A percentile compares a stretch with the other conserved stretches of the same genome.
Conservation (phyloP, 1,284 basidiomycete species). For the Sphagnurus paluster region DNA sequence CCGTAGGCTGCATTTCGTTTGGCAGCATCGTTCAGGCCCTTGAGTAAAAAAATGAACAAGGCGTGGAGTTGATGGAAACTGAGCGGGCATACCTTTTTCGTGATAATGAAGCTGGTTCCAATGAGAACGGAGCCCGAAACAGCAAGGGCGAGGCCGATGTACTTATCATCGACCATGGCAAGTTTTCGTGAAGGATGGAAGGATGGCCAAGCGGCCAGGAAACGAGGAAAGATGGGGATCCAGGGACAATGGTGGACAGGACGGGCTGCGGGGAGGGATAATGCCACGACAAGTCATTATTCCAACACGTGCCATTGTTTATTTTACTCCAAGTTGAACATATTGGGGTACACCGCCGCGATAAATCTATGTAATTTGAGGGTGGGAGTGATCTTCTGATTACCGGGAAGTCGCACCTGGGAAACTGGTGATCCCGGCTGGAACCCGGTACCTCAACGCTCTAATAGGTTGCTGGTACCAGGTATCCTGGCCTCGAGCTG, state of each 20-base stretch:
- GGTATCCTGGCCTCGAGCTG: too few relatives aligned
- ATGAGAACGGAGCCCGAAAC: constrained; percentile 83
- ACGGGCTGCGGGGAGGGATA: neutral
- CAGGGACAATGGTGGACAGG: constrained; percentile 6
- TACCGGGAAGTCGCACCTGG: too few relatives aligned
- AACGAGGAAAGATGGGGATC: constrained; percentile 5
- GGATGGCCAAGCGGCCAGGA: constrained; percentile 17
- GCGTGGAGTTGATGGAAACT: neutral
- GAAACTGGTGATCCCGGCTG: too few relatives aligned
- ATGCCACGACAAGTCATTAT: constrained; percentile 18
- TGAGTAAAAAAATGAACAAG: constrained; percentile 10
- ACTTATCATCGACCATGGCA: constrained; percentile 85
- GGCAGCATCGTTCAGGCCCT: constrained; percentile 85
- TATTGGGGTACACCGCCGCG: too few relatives aligned
- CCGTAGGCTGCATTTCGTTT: constrained; percentile 51
- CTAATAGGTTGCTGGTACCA: too few relatives aligned
- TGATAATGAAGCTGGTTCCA: constrained; percentile 93
- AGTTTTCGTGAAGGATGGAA: constrained; percentile 10
- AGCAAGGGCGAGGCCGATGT: constrained; percentile 87
- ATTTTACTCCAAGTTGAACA: constrained; percentile 6
- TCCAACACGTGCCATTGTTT: constrained; percentile 19
- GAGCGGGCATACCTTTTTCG: constrained; percentile 77
- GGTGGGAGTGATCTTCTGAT: too few relatives aligned
- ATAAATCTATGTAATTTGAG: too few relatives aligned
- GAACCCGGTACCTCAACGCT: too few relatives aligned